Percentiles rank a stretch among this genome's conserved stretches.
These are phyloP conservation scores for Medicago ruthenica DNA, from an alignment of 306 rosid genomes.

Conservation along the genomic window DNA sequence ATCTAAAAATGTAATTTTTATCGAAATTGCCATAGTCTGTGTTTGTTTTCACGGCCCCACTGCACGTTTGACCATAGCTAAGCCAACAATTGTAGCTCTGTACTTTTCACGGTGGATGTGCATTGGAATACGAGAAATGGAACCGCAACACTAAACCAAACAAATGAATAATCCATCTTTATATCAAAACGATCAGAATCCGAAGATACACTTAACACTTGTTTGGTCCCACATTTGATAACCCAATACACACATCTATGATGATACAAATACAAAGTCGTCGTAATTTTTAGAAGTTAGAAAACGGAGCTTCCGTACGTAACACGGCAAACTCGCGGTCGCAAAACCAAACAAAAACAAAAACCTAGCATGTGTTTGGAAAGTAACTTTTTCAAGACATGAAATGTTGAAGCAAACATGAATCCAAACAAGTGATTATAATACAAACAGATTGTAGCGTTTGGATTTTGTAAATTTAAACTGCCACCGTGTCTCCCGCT, in stretches of 20 bases:
- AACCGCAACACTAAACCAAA: too few species aligned
- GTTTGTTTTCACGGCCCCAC: too few species aligned
- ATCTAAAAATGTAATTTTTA: too few species aligned
- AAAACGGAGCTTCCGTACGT: too few species aligned
- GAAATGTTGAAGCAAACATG: not conserved
- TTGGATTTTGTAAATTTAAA: slow-evolving; percentile 15
- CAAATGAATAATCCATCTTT: not conserved
- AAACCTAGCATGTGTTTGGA: not conserved
- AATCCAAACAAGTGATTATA: not conserved
- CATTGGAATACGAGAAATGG: not conserved
- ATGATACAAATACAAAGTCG: too few species aligned
- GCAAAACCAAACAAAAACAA: too few species aligned
- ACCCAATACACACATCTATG: too few species aligned
- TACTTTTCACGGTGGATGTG: not conserved
- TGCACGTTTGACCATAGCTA: not conserved
- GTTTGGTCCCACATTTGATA: too few species aligned
- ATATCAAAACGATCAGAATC: not conserved
- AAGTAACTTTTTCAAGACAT: not conserved
- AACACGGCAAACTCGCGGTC: too few species aligned
- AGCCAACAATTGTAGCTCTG: too few species aligned
- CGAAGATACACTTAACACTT: not conserved
- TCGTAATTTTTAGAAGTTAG: too few species aligned
- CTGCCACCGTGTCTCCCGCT: slow-evolving; percentile 10
- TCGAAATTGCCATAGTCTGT: too few species aligned
- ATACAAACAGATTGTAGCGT: not conserved